A percentile compares a stretch with the other conserved stretches of the same genome.
phyloP scores from a whole-genome alignment of 2,329 filamentous ascomycete species.

The Cucurbitaria berberidis region DNA sequence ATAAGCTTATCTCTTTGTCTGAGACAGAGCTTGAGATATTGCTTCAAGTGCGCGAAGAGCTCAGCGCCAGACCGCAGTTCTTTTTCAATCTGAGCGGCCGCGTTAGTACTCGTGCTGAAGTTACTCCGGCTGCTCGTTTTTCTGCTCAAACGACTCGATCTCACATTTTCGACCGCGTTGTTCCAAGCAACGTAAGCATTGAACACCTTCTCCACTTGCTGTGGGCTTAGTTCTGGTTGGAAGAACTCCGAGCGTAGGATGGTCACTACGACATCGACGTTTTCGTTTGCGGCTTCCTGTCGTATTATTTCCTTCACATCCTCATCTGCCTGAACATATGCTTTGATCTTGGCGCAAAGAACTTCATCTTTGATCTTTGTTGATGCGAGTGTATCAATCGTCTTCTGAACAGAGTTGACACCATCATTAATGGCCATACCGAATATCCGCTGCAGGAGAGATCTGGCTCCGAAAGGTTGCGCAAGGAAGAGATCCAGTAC shows the following conservation, averaged over 20 bases:
- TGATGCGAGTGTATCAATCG: constrained; percentile 75
- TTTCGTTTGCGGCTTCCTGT: constrained; percentile 72
- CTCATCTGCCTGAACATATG: constrained; percentile 78
- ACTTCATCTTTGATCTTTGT: constrained; percentile 81
- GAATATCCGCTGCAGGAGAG: constrained; percentile 92
- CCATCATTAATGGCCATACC: constrained; percentile 89
- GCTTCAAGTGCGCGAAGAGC: constrained; percentile 93
- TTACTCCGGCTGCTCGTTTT: constrained; percentile 44
- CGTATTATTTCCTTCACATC: constrained; percentile 75
- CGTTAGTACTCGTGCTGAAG: constrained; percentile 33
- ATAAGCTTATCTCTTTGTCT: constrained; percentile 93
- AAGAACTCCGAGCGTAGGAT: constrained; percentile 82
- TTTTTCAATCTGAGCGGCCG: constrained; percentile 66
- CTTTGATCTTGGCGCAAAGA: constrained; percentile 80
- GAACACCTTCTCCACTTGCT: constrained; percentile 83
- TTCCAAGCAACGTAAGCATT: constrained; percentile 98
- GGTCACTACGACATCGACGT: constrained; percentile 83
- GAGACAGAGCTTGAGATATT: constrained; percentile 89
- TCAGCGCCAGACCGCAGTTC: constrained; percentile 89
- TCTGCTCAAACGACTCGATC: constrained; percentile 39
- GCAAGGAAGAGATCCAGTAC: constrained; percentile 94
- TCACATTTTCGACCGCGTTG: constrained; percentile 82
- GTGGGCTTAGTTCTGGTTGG: constrained; percentile 70
- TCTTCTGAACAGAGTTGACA: constrained; percentile 82
- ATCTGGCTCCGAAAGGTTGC: constrained; percentile 89